Percentiles rank a stretch among this genome's conserved stretches.
Conservation (phyloP, 2,329 filamentous ascomycete genomes). For the Penicillium griseofulvum region DNA sequence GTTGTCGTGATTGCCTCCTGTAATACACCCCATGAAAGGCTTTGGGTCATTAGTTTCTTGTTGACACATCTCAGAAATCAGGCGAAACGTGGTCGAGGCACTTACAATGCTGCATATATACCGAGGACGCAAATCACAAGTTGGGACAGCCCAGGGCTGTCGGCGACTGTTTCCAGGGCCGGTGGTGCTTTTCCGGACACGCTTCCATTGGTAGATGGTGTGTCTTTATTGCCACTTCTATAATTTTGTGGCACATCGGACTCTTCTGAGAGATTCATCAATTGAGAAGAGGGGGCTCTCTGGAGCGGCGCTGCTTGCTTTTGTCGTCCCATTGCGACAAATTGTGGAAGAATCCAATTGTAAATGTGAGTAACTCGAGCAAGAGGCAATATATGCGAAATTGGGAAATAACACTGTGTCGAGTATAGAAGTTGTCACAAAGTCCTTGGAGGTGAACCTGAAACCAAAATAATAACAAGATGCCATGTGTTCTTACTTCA, state of each 20-base stretch:
- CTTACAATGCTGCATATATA: conserved; percentile 94
- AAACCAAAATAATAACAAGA: conserved; percentile 22
- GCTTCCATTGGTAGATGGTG: conserved; percentile 16
- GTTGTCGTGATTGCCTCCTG: conserved; percentile 98
- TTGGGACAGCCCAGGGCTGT: conserved; percentile 64
- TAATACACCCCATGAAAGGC: conserved; percentile 91
- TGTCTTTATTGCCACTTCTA: conserved; percentile 32
- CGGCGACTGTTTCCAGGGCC: conserved; percentile 29
- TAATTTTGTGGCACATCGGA: conserved; percentile 28
- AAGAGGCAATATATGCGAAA: neutral
- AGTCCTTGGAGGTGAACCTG: neutral
- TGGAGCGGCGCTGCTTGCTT: conserved; percentile 66
- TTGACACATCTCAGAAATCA: neutral
- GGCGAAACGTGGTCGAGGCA: neutral
- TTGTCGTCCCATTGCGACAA: conserved; percentile 62
- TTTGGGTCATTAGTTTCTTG: conserved; percentile 34
- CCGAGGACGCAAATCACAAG: conserved; percentile 85
- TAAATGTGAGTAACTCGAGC: neutral
- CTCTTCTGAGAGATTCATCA: conserved; percentile 47
- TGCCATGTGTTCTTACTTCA: conserved; percentile 40
- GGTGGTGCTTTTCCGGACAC: conserved; percentile 19
- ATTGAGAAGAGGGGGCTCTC: conserved; percentile 66
- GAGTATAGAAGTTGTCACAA: neutral
- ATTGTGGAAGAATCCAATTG: neutral
- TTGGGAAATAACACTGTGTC: neutral